Conservation (phyloP, 305 asterid genomes). For the Fraxinus nigra region DNA sequence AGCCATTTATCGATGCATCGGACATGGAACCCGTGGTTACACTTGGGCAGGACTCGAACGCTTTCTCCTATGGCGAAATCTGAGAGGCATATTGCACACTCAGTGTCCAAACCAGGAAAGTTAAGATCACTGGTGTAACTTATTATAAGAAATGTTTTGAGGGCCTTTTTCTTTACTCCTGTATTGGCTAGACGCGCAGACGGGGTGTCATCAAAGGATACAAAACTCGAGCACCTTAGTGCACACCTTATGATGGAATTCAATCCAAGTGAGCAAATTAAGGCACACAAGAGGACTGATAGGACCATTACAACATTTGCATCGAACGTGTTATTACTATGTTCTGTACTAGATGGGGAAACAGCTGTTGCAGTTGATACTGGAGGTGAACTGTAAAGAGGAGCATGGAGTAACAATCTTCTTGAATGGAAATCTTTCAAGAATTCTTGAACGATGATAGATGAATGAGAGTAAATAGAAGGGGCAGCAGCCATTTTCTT, state of each 20-base stretch:
- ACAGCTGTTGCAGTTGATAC: conserved; percentile 6
- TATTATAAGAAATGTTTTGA: conserved; percentile 51
- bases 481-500: conserved; percentile 5
- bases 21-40: conserved; percentile 78
- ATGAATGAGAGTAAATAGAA: conserved; percentile 19
- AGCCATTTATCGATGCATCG: conserved; percentile 80
- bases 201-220: conserved; percentile 12
- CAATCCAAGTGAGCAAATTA: conserved; percentile 75
- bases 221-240: conserved; percentile 49
- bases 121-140: conserved; percentile 44
- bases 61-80: conserved; percentile 53
- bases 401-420: conserved; percentile 34
- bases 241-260: conserved; percentile 72
- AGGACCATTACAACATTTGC: conserved; percentile 78
- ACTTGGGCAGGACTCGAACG: conserved; percentile 63
- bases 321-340: conserved; percentile 45
- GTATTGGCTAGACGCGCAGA: conserved; percentile 45
- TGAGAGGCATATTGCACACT: conserved; percentile 69
- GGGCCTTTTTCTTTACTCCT: conserved; percentile 69
- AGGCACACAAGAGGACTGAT: conserved; percentile 72
- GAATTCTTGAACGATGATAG: conserved; percentile 19
- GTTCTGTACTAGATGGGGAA: conserved; percentile 14
- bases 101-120: conserved; percentile 45
- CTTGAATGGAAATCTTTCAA: conserved; percentile 31
- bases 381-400: conserved; percentile 16